These are phyloP conservation scores for Hypomontagnella submonticulosa DNA, from an alignment of 495 filamentous ascomycete genomes.

Conservation along the genomic window DNA sequence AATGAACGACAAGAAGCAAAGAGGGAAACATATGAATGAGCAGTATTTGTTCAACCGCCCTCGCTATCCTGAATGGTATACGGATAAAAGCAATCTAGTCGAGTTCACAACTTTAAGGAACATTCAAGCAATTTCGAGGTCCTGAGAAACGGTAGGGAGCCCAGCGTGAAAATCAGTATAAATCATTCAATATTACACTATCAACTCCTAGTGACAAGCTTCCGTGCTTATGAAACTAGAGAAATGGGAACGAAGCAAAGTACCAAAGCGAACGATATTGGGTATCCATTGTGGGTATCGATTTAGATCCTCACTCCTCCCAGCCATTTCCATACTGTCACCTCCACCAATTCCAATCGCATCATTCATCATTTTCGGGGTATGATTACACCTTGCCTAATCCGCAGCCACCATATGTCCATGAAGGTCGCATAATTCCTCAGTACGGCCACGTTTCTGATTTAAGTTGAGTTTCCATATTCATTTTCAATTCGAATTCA, in stretches of 20 bases:
- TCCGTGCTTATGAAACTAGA: constrained; percentile 12
- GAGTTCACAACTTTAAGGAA: too few relatives aligned
- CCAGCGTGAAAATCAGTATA: not conserved
- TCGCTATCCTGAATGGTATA: too few relatives aligned
- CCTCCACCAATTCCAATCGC: not conserved
- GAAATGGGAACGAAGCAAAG: constrained; percentile 18
- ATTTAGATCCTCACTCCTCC: constrained; percentile 6
- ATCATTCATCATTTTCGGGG: constrained; percentile 3
- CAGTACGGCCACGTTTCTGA: constrained; percentile 2
- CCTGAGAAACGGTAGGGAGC: not conserved
- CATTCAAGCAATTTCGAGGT: too few relatives aligned
- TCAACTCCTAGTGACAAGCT: constrained; percentile 14
- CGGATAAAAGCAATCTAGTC: not conserved
- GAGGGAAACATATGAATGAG: not conserved
- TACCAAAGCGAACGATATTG: constrained; percentile 40
- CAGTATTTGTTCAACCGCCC: too few relatives aligned
- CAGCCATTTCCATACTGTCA: constrained; percentile 6
- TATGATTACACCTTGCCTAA: constrained; percentile 2
- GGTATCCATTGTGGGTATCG: constrained; percentile 41
- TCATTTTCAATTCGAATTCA: not conserved
- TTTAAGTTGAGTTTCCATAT: constrained; percentile 8
- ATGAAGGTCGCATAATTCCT: not conserved
- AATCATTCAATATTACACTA: constrained; percentile 24
- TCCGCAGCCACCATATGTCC: constrained; percentile 7
- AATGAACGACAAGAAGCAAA: not conserved